These are phyloP conservation scores for Urtica urens DNA, from an alignment of 306 rosid species.

Conservation along the genomic window DNA sequence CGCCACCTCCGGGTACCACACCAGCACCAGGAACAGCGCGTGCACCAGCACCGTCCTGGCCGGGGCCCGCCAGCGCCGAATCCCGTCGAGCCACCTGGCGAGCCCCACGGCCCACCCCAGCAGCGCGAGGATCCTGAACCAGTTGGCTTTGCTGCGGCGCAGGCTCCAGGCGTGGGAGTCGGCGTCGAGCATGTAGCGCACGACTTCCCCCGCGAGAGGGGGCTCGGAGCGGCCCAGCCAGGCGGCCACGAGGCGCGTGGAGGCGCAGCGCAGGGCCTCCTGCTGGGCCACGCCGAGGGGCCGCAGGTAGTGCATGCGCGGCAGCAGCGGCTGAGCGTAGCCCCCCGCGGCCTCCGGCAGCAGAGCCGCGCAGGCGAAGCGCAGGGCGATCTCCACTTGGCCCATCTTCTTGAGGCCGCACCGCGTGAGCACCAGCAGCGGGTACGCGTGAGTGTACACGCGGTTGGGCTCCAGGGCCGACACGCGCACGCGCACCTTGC, in stretches of 20 bases:
- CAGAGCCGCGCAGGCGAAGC: constrained; percentile 64
- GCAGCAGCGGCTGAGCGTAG: constrained; percentile 76
- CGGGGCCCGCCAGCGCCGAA: constrained; percentile 74
- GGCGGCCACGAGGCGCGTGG: constrained; percentile 67
- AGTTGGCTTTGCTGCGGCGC: constrained; percentile 83
- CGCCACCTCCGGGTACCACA: constrained; percentile 91
- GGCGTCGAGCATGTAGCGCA: constrained; percentile 79
- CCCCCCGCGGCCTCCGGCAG: constrained; percentile 63
- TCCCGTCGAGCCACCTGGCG: constrained; percentile 79
- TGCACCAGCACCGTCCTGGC: constrained; percentile 72
- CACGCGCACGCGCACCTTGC: constrained; percentile 73
- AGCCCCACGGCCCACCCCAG: constrained; percentile 77
- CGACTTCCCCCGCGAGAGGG: constrained; percentile 75
- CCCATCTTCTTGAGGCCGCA: constrained; percentile 84
- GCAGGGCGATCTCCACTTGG: constrained; percentile 70
- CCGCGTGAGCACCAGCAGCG: constrained; percentile 38
- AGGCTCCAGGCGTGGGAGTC: constrained; percentile 94
- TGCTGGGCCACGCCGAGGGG: constrained; percentile 81
- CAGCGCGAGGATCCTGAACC: constrained; percentile 87
- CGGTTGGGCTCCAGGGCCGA: constrained; percentile 81
- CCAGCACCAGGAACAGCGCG: constrained; percentile 64
- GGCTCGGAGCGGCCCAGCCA: constrained; percentile 83
- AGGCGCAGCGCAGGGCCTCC: constrained; percentile 73
- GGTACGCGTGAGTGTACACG: constrained; percentile 66
- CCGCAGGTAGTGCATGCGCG: constrained; percentile 81